Conservation (phyloP, 441 rosid genomes). For the Lagerstroemia fauriei region DNA sequence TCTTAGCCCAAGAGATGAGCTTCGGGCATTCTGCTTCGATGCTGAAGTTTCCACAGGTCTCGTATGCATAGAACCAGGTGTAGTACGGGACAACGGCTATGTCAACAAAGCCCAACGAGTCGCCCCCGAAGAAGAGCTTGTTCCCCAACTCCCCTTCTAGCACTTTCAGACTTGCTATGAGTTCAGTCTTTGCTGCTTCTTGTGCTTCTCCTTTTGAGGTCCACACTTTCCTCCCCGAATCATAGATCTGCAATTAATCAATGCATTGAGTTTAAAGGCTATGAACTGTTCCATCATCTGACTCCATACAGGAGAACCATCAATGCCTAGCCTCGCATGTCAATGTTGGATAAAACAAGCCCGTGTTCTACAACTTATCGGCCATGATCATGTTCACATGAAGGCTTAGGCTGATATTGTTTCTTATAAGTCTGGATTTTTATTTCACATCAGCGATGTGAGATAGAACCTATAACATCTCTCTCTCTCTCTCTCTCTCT, state of each 20-base stretch:
- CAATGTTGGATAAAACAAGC: too few relatives aligned
- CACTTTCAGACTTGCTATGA: slow-evolving; percentile 10
- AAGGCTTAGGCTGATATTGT: too few relatives aligned
- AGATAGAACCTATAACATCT: too few relatives aligned
- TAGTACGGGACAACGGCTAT: slow-evolving; percentile 19
- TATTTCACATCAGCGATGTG: too few relatives aligned
- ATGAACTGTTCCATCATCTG: background rate
- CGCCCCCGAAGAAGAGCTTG: slow-evolving; percentile 27
- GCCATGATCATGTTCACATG: too few relatives aligned
- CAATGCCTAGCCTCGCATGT: too few relatives aligned
- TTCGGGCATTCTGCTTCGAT: slow-evolving; percentile 28
- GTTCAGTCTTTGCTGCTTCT: slow-evolving; percentile 32
- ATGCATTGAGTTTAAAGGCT: background rate
- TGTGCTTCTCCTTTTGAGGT: slow-evolving; percentile 31
- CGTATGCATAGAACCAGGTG: slow-evolving; percentile 25
- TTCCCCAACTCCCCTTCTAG: slow-evolving; percentile 30
- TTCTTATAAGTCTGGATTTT: too few relatives aligned
- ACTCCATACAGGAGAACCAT: background rate
- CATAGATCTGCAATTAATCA: slow-evolving; percentile 30
- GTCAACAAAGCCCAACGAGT: slow-evolving; percentile 26
- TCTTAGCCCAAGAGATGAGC: slow-evolving; percentile 22
- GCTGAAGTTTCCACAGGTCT: slow-evolving; percentile 28
- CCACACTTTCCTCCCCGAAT: slow-evolving; percentile 19
- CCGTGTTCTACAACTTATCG: too few relatives aligned
- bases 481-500: too few relatives aligned